Evolutionary conservation across 2,329 filamentous ascomycete genomes (phyloP), one percentile per base, ranked within the genome.

Genomic region (Leptographium procerum): DNA sequence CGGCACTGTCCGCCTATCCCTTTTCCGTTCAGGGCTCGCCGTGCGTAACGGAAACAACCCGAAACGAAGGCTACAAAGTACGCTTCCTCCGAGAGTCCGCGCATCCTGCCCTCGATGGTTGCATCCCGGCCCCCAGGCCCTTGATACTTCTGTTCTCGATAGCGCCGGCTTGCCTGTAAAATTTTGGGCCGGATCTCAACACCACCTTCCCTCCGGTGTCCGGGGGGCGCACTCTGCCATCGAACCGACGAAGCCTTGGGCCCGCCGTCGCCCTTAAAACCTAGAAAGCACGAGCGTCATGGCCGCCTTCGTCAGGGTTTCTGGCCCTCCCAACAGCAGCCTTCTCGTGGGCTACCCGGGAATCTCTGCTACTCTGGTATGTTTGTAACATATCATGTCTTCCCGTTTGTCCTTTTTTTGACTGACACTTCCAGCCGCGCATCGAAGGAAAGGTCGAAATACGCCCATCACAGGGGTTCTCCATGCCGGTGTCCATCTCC

Each of bases 371-470:
- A 99, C 94, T 43, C 75, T 96, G 83, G 91, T 96, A 81, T 75
- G 89, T 52, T 40, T 13, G 16, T 57, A 24, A 36, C 22, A 14
- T 13, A 10, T 22, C n/a, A 10, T 43, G 7, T 51, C 40, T 48
- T 33, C 31, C 13, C 13, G 24, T 26, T 14, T 24, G 13, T 34
- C 31, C 28, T 11, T 43, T 11, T 43, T 22, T 9, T 26, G 34
- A 13, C 22, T 53, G 24, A 57, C 55, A 52, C 22, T 13, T 7
- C 26, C 69, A 96, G 90, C 94, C 94, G 68, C 88, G 94, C 70
- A 92, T 99, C 75, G 92, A 96, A 78, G 94, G 94, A 67, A 95
- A 94, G 71, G 94, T 99, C 70, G 94, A 97, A 75, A 94, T 99
- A 66, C 85, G 94, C 61, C 94, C 94, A 48, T 85, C 85, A 57